Percentiles rank a stretch among this genome's conserved stretches.
These are phyloP conservation scores for Lignosus rhinocerotis DNA, from an alignment of 1,284 basidiomycete species.

Conservation along the genomic window DNA sequence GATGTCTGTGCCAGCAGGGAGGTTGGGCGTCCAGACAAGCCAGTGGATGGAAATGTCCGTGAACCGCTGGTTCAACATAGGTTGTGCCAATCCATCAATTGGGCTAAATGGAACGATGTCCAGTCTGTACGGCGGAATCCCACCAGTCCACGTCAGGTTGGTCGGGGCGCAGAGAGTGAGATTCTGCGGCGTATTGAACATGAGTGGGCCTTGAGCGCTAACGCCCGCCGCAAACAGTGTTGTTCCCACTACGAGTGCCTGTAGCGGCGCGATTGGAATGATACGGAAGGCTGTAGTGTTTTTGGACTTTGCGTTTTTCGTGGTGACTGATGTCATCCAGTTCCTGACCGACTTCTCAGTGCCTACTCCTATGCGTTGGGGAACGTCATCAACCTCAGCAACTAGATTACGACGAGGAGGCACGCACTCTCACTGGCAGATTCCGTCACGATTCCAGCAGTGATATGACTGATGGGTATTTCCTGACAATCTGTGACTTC, in stretches of 20 bases:
- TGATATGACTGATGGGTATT: neutral
- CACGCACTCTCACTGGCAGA: neutral
- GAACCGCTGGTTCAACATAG: neutral
- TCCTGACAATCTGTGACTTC: neutral
- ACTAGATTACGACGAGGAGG: neutral
- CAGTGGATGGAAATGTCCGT: neutral
- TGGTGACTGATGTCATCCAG: neutral
- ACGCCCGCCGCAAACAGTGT: neutral
- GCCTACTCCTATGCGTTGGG: neutral
- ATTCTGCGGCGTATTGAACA: neutral
- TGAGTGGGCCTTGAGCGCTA: neutral
- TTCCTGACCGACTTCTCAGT: neutral
- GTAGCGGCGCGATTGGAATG: neutral
- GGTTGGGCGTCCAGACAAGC: neutral
- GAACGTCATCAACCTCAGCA: neutral
- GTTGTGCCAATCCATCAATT: neutral
- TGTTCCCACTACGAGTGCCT: too few relatives aligned
- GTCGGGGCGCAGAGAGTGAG: neutral
- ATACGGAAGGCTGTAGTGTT: neutral
- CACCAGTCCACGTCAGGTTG: conserved; percentile 7
- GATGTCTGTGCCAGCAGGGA: neutral
- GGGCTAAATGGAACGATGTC: conserved; percentile 2
- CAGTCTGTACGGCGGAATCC: conserved; percentile 1
- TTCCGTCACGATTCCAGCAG: neutral
- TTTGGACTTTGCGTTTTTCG: too few relatives aligned